Conservation (phyloP, 768 basidiomycete genomes). For the Termitomyces bulborhizus region DNA sequence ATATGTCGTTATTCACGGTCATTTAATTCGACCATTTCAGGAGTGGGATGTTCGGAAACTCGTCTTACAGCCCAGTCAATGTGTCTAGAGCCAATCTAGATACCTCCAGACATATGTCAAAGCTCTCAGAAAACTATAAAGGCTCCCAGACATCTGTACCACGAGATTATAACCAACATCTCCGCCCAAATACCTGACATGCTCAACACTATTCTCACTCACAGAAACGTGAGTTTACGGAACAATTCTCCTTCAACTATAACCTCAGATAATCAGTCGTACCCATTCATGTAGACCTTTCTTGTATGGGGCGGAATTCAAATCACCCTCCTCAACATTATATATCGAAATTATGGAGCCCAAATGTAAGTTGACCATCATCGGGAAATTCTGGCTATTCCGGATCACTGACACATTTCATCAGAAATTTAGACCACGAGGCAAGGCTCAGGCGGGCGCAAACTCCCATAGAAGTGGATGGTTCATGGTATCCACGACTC, state of each 20-base stretch:
- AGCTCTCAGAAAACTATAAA: background rate
- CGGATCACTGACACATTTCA: background rate
- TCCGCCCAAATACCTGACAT: background rate
- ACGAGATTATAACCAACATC: background rate
- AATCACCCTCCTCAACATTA: slow-evolving; percentile 21
- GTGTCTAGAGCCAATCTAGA: background rate
- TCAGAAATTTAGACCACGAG: slow-evolving; percentile 6
- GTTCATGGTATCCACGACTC: background rate
- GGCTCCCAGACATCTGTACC: background rate
- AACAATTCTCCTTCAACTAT: background rate
- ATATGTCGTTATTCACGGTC: background rate
- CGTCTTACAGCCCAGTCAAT: background rate
- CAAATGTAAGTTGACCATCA: slow-evolving; percentile 11
- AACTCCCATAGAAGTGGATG: background rate
- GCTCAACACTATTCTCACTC: slow-evolving; percentile 19
- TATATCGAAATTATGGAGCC: slow-evolving; percentile 23
- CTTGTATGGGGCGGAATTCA: slow-evolving; percentile 28
- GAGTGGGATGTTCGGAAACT: background rate
- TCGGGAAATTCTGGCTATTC: background rate
- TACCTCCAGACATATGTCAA: background rate
- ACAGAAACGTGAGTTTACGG: slow-evolving; percentile 18
- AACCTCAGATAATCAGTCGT: background rate
- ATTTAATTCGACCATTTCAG: background rate
- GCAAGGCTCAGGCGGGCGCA: slow-evolving; percentile 6
- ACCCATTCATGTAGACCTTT: slow-evolving; percentile 20